These are phyloP conservation scores for Alliaria petiolata DNA, from an alignment of 345 rosid genomes.

Conservation along the genomic window DNA sequence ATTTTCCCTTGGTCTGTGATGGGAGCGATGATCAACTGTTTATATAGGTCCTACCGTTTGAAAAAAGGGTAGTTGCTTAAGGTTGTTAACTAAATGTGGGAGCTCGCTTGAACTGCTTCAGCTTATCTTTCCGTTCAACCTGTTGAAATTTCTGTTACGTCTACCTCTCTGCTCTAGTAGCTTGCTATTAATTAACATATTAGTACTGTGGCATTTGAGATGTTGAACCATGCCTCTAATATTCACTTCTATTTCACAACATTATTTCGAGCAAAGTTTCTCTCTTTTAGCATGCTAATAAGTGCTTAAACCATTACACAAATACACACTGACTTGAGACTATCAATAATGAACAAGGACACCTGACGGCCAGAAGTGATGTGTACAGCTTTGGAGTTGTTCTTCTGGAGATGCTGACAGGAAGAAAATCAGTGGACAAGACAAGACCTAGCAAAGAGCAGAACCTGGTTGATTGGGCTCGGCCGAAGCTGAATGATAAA, in stretches of 20 bases:
- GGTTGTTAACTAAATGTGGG: not conserved
- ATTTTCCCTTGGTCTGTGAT: not conserved
- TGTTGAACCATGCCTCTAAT: constrained; percentile 5
- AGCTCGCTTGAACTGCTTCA: not conserved
- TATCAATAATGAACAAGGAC: constrained; percentile 53
- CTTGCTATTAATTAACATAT: not conserved
- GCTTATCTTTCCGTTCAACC: not conserved
- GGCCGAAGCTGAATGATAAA: constrained; percentile 94
- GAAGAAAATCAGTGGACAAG: constrained; percentile 95
- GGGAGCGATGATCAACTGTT: not conserved
- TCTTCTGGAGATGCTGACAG: constrained; percentile 82
- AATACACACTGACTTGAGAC: constrained; percentile 16
- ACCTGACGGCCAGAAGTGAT: constrained; percentile 91
- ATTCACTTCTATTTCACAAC: not conserved
- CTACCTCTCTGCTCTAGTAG: constrained; percentile 1
- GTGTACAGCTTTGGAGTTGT: constrained; percentile 98
- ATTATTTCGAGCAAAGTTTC: not conserved
- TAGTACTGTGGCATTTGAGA: not conserved
- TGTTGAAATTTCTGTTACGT: not conserved
- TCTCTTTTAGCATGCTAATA: not conserved
- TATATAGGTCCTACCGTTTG: not conserved
- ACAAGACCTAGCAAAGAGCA: constrained; percentile 94
- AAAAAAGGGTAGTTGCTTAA: not conserved
- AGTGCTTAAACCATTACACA: not conserved
- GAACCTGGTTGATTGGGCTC: constrained; percentile 97